These are phyloP conservation scores for Polytrichum commune DNA, from an alignment of 225 moss, liverwort and hornwort genomes.

Conservation along the genomic window DNA sequence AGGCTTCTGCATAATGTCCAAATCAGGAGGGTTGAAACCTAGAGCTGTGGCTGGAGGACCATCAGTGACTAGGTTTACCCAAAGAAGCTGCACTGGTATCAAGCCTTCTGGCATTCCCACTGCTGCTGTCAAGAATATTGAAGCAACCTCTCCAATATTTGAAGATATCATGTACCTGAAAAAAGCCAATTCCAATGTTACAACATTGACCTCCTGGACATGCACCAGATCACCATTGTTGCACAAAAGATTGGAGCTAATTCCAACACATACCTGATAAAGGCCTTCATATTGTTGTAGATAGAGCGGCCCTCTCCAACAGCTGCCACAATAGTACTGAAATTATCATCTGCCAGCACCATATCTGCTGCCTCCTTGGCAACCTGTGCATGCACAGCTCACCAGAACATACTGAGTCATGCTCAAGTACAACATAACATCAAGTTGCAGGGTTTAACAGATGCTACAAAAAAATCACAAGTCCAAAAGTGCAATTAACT, in stretches of 20 bases:
- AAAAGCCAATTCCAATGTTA: slow-evolving; percentile 6
- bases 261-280: slow-evolving; percentile 55
- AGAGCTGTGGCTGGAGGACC: slow-evolving; percentile 91
- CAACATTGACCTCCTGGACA: not conserved
- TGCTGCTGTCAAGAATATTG: slow-evolving; percentile 84
- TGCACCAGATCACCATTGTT: not conserved
- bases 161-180: slow-evolving; percentile 84
- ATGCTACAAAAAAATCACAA: too few relatives aligned
- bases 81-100: slow-evolving; percentile 84
- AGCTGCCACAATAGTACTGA: slow-evolving; percentile 89
- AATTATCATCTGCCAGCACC: slow-evolving; percentile 94
- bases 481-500: too few relatives aligned
- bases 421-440: too few relatives aligned
- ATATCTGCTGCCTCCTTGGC: slow-evolving; percentile 95
- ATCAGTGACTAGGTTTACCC: slow-evolving; percentile 94
- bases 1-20: slow-evolving; percentile 73
- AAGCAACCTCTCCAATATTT: slow-evolving; percentile 89
- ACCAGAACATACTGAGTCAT: too few relatives aligned
- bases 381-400: slow-evolving; percentile 40
- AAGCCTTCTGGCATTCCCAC: slow-evolving; percentile 90
- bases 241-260: too few relatives aligned
- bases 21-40: slow-evolving; percentile 87
- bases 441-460: too few relatives aligned
- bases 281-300: slow-evolving; percentile 96
- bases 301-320: slow-evolving; percentile 88